A percentile compares a stretch with the other conserved stretches of the same genome.
Conservation (phyloP, 805 yeast species). For the Suhomyces sp. region DNA sequence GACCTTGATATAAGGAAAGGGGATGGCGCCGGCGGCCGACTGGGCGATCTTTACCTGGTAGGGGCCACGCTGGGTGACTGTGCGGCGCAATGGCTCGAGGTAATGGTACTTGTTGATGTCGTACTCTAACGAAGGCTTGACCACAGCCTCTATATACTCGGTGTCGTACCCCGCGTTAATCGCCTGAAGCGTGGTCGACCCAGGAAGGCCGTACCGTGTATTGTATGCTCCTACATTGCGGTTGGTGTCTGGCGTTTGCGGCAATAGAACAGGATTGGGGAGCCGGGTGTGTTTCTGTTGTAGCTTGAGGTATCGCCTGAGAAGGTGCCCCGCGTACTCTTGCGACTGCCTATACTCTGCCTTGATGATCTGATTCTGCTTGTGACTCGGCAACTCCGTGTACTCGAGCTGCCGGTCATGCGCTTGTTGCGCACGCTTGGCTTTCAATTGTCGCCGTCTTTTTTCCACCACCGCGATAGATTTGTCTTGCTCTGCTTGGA, state of each 20-base stretch:
- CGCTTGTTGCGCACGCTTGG: background rate
- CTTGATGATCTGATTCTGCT: constrained; percentile 13
- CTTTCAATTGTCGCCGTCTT: constrained; percentile 1
- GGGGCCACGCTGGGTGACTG: constrained; percentile 36
- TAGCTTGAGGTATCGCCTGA: constrained; percentile 27
- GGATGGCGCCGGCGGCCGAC: constrained; percentile 32
- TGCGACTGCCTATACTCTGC: constrained; percentile 10
- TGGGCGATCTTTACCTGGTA: constrained; percentile 25
- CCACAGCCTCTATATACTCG: constrained; percentile 28
- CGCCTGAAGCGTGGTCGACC: constrained; percentile 19
- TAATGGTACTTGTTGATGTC: constrained; percentile 28
- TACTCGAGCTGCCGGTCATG: background rate
- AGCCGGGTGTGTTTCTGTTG: constrained; percentile 23
- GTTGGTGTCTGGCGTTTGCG: constrained; percentile 20
- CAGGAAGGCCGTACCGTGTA: constrained; percentile 17
- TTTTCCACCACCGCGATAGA: constrained; percentile 1
- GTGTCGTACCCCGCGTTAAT: constrained; percentile 30
- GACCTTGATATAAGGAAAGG: constrained; percentile 24
- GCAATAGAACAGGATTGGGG: constrained; percentile 32
- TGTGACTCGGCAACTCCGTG: constrained; percentile 2
- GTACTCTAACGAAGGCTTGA: constrained; percentile 33
- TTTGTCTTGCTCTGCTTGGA: constrained; percentile 11
- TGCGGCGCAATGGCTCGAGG: constrained; percentile 15
- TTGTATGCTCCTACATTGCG: constrained; percentile 7
- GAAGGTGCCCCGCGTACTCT: constrained; percentile 15